Conservation (phyloP, 345 rosid genomes). For the Gossypium arboreum region DNA sequence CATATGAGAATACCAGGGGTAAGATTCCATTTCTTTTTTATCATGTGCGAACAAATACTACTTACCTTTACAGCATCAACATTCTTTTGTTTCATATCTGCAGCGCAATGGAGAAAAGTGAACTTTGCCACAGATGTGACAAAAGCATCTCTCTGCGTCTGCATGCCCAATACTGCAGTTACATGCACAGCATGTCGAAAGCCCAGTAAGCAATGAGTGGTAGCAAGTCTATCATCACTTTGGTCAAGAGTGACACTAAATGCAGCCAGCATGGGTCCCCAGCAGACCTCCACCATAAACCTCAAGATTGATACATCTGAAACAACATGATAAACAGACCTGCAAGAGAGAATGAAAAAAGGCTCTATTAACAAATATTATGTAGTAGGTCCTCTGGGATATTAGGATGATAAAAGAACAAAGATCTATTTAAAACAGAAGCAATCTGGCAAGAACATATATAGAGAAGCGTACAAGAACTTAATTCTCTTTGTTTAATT, state of each 20-base stretch:
- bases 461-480: not conserved
- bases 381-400: not conserved
- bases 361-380: not conserved
- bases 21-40: not conserved
- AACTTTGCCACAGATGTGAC: slow-evolving; percentile 95
- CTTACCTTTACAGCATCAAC: slow-evolving; percentile 93
- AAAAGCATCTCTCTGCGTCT: slow-evolving; percentile 98
- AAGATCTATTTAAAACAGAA: not conserved
- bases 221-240: slow-evolving; percentile 89
- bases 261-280: slow-evolving; percentile 99
- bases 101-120: slow-evolving; percentile 88
- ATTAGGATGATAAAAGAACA: not conserved
- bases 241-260: slow-evolving; percentile 93
- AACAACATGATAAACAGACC: slow-evolving; percentile 77
- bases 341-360: slow-evolving; percentile 25
- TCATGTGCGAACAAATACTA: slow-evolving; percentile 14
- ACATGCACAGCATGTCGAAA: slow-evolving; percentile 82
- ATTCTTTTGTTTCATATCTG: slow-evolving; percentile 95
- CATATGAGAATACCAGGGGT: slow-evolving; percentile 6
- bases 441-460: not conserved
- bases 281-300: slow-evolving; percentile 97
- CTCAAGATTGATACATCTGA: slow-evolving; percentile 82
- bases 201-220: slow-evolving; percentile 84
- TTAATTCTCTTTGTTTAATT: not conserved
- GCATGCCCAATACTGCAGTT: slow-evolving; percentile 95